These are phyloP conservation scores for Pelargonium australe DNA, from an alignment of 441 rosid species.

Conservation along the genomic window DNA sequence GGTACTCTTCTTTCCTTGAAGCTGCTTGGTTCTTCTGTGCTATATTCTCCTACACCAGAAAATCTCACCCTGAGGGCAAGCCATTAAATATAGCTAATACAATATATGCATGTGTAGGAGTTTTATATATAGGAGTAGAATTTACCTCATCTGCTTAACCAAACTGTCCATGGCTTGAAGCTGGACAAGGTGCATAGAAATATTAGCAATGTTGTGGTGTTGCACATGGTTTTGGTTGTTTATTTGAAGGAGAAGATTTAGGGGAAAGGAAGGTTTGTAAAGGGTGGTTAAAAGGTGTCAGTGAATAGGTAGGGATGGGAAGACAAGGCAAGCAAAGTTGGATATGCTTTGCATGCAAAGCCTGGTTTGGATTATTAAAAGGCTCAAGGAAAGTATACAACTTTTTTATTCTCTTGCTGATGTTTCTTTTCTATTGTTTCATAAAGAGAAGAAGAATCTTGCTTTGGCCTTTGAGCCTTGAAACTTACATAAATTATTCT, in stretches of 20 bases:
- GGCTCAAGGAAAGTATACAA: conserved; percentile 31
- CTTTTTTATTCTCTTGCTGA: conserved; percentile 8
- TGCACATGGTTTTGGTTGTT: neutral
- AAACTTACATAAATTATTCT: no score
- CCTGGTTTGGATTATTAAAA: conserved; percentile 18
- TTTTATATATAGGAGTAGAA: neutral
- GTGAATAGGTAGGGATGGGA: neutral
- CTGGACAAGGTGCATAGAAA: no score
- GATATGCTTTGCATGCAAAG: conserved; percentile 42
- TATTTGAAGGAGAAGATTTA: conserved; percentile 29
- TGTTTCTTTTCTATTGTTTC: no score
- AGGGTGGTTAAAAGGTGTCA: conserved; percentile 6
- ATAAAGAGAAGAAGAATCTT: no score
- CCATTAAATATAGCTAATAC: conserved; percentile 9
- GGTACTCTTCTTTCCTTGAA: conserved; percentile 24
- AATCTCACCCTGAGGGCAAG: conserved; percentile 30
- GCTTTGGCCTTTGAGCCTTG: neutral
- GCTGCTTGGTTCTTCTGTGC: conserved; percentile 24
- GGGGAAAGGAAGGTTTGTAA: conserved; percentile 9
- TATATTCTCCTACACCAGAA: conserved; percentile 27
- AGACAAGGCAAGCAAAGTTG: conserved; percentile 27
- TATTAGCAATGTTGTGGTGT: no score
- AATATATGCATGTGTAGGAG: neutral
- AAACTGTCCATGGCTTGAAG: conserved; percentile 31
- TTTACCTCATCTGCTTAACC: conserved; percentile 34